Conservation (phyloP, 2,329 filamentous ascomycete genomes). For the Penicillium sp. region DNA sequence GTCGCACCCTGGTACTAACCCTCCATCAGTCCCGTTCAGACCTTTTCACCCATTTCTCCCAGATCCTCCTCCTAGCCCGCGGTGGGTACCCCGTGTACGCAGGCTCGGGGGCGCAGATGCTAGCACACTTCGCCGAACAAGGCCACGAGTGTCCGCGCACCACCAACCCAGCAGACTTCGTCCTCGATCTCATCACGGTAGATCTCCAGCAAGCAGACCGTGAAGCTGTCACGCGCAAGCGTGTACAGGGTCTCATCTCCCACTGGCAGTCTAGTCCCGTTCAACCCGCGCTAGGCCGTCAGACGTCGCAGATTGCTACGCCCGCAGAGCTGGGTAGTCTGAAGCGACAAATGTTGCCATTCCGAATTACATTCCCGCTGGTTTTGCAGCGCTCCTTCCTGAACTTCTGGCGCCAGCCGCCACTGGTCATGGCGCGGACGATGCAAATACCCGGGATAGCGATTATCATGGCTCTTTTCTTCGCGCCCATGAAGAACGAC, state of each 20-base stretch:
- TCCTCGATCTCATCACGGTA: conserved; percentile 71
- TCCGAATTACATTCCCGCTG: conserved; percentile 62
- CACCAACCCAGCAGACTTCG: conserved; percentile 75
- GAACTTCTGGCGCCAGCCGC: conserved; percentile 65
- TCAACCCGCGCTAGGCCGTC: conserved; percentile 17
- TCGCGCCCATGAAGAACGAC: conserved; percentile 65
- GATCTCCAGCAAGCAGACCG: conserved; percentile 64
- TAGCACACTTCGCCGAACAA: conserved; percentile 58
- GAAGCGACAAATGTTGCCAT: conserved; percentile 59
- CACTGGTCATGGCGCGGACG: conserved; percentile 60
- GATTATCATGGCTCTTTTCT: conserved; percentile 64
- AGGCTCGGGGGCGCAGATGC: conserved; percentile 60
- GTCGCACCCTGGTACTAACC: conserved; percentile 69
- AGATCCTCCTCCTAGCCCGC: conserved; percentile 65
- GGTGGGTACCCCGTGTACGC: conserved; percentile 67
- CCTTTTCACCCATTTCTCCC: conserved; percentile 67
- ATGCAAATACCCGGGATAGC: conserved; percentile 65
- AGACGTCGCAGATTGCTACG: conserved; percentile 53
- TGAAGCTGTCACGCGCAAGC: conserved; percentile 60
- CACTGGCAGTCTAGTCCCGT: conserved; percentile 44
- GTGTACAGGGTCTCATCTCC: conserved; percentile 59
- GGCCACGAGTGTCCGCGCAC: conserved; percentile 64
- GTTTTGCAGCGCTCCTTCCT: conserved; percentile 64
- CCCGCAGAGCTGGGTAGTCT: conserved; percentile 70
- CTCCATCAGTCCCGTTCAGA: conserved; percentile 75